phyloP scores from a whole-genome alignment of 2,329 filamentous ascomycete species.

The Penicillium hordei region DNA sequence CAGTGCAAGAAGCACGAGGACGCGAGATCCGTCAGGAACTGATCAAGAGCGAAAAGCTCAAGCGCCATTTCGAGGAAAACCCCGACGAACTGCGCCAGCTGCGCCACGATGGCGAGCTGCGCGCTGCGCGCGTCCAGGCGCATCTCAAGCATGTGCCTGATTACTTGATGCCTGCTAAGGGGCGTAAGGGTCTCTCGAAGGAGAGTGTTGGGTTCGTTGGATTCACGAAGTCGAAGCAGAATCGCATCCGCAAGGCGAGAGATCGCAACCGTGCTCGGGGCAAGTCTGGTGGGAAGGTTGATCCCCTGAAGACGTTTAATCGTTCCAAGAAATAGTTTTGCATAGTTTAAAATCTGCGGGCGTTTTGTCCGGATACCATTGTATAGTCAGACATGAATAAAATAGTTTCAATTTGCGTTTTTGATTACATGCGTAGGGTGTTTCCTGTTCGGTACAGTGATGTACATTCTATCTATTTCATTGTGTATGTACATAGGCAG shows the following conservation, averaged over 20 bases:
- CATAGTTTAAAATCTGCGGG: constrained; percentile 9
- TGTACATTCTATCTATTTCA: neutral
- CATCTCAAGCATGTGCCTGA: constrained; percentile 94
- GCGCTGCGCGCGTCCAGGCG: constrained; percentile 77
- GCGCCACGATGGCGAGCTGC: constrained; percentile 83
- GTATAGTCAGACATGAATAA: constrained; percentile 14
- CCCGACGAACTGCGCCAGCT: constrained; percentile 83
- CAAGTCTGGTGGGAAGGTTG: constrained; percentile 60
- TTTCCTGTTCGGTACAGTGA: neutral
- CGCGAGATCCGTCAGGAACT: constrained; percentile 86
- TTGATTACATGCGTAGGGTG: neutral
- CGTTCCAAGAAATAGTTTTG: constrained; percentile 42
- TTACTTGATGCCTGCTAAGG: constrained; percentile 79
- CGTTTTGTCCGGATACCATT: constrained; percentile 14
- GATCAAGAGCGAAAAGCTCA: constrained; percentile 89
- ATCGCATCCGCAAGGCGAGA: constrained; percentile 53
- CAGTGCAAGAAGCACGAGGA: constrained; percentile 84
- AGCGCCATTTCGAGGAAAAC: constrained; percentile 96
- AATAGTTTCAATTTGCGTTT: constrained; percentile 17
- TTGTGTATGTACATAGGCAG: neutral
- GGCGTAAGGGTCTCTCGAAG: constrained; percentile 65
- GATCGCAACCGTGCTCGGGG: constrained; percentile 46
- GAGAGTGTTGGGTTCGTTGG: constrained; percentile 76
- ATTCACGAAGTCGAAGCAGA: constrained; percentile 52
- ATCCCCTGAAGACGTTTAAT: constrained; percentile 90